phyloP scores from a whole-genome alignment of 1,284 basidiomycete genomes.

The Marasmius sp. region DNA sequence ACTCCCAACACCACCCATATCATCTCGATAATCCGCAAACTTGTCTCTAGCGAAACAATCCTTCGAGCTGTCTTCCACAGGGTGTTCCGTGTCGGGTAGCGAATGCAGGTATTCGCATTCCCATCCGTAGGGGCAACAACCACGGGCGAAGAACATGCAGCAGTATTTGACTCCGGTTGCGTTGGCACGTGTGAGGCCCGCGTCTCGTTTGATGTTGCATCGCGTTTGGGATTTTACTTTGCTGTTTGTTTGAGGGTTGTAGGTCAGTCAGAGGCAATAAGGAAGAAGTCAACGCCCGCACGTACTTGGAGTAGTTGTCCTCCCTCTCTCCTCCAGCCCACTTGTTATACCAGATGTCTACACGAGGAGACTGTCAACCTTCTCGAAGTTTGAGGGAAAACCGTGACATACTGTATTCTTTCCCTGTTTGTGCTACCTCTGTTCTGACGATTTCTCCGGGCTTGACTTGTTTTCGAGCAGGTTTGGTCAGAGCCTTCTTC shows the following conservation, averaged over 20 bases:
- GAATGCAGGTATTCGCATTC: conserved; percentile 95
- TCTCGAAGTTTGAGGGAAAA: not conserved
- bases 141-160: conserved; percentile 95
- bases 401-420: conserved; percentile 81
- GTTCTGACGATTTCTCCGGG: conserved; percentile 87
- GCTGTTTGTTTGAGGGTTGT: conserved; percentile 41
- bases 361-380: conserved; percentile 18
- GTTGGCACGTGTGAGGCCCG: conserved; percentile 91
- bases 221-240: conserved; percentile 92
- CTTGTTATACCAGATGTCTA: conserved; percentile 99
- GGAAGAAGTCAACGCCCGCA: conserved; percentile 15
- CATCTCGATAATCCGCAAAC: conserved; percentile 95
- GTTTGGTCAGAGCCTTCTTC: conserved; percentile 64
- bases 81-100: conserved; percentile 70
- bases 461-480: conserved; percentile 88
- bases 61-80: conserved; percentile 87
- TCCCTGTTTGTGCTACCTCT: conserved; percentile 87
- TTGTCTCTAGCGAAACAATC: conserved; percentile 98
- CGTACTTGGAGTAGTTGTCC: conserved; percentile 89
- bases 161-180: conserved; percentile 89
- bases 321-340: conserved; percentile 96
- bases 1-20: conserved; percentile 98
- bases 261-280: not conserved
- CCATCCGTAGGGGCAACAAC: conserved; percentile 96
- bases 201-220: conserved; percentile 87